A percentile compares a stretch with the other conserved stretches of the same genome.
phyloP scores from a whole-genome alignment of 2,329 filamentous ascomycete genomes.

The Trichoderma citrinoviride region DNA sequence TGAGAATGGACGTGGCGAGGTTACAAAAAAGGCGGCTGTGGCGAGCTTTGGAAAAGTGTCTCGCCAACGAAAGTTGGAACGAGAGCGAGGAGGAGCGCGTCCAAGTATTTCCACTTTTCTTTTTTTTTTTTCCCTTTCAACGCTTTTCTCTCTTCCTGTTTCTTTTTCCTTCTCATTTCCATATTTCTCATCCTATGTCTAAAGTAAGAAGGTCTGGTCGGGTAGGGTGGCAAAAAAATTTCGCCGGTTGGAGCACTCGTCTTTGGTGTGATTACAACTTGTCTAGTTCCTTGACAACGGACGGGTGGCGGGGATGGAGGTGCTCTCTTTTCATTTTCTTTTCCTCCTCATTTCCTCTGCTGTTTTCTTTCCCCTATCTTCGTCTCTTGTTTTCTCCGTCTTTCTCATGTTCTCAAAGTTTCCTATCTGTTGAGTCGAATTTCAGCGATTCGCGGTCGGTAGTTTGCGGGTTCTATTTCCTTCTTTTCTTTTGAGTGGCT shows the following conservation, averaged over 20 bases:
- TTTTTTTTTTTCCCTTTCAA: background rate
- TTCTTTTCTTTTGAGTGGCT: slow-evolving; percentile 1
- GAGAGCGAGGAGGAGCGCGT: background rate
- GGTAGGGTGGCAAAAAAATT: slow-evolving; percentile 19
- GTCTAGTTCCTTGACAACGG: slow-evolving; percentile 18
- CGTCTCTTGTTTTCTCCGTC: background rate
- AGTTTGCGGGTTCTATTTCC: slow-evolving; percentile 17
- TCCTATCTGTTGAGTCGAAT: slow-evolving; percentile 18
- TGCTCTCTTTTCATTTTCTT: background rate
- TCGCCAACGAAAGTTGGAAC: slow-evolving; percentile 8
- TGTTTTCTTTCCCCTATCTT: background rate
- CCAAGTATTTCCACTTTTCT: background rate
- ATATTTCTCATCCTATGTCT: slow-evolving; percentile 20
- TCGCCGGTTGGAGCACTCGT: slow-evolving; percentile 19
- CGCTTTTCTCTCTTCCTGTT: too few species aligned
- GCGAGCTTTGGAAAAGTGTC: slow-evolving; percentile 21
- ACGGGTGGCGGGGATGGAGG: slow-evolving; percentile 7
- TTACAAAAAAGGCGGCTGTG: slow-evolving; percentile 20
- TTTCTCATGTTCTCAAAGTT: background rate
- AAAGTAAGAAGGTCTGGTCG: slow-evolving; percentile 19
- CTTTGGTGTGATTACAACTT: slow-evolving; percentile 22
- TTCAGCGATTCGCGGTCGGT: slow-evolving; percentile 22
- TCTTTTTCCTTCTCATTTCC: background rate
- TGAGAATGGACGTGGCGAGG: background rate
- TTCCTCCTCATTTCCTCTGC: background rate